Evolutionary conservation across 2,329 filamentous ascomycete genomes (phyloP).

Genomic region (Bimuria novae-zelandiae): DNA sequence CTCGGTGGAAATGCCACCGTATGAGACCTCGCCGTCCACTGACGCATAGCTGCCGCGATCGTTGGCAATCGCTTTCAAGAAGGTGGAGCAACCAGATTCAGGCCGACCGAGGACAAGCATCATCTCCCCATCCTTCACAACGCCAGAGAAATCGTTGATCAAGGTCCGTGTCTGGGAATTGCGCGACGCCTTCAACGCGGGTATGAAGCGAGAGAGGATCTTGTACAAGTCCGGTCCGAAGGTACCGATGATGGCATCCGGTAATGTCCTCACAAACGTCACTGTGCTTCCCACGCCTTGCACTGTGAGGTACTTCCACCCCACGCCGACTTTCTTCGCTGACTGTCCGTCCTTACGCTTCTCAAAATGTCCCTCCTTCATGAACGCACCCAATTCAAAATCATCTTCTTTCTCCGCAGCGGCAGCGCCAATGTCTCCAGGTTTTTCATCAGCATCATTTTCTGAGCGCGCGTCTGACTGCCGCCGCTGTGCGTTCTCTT

Average conservation of each 20-base stretch:
- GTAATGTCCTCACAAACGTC: constrained; percentile 72
- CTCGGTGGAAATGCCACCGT: constrained; percentile 71
- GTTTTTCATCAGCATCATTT: constrained; percentile 25
- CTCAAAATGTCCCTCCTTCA: constrained; percentile 76
- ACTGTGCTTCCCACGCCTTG: constrained; percentile 70
- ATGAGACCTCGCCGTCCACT: constrained; percentile 71
- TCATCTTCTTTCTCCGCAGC: constrained; percentile 59
- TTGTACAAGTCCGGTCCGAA: constrained; percentile 80
- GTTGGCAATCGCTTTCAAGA: constrained; percentile 76
- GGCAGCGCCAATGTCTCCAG: constrained; percentile 25
- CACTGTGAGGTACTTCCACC: constrained; percentile 77
- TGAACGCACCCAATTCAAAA: constrained; percentile 72
- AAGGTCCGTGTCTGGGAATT: constrained; percentile 58
- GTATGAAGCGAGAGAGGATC: constrained; percentile 61
- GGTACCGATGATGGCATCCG: constrained; percentile 74
- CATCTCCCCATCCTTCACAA: constrained; percentile 72
- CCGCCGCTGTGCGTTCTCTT: constrained; percentile 20
- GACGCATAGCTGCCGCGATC: constrained; percentile 67
- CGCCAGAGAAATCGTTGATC: constrained; percentile 69
- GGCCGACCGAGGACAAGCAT: constrained; percentile 74
- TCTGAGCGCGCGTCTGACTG: constrained; percentile 20
- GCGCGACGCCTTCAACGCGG: constrained; percentile 55
- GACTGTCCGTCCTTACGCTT: constrained; percentile 70
- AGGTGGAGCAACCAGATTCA: constrained; percentile 75
- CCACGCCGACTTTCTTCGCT: constrained; percentile 76